These are phyloP conservation scores for Tephrocybe sp. DNA, from an alignment of 768 basidiomycete species.

Conservation along the genomic window DNA sequence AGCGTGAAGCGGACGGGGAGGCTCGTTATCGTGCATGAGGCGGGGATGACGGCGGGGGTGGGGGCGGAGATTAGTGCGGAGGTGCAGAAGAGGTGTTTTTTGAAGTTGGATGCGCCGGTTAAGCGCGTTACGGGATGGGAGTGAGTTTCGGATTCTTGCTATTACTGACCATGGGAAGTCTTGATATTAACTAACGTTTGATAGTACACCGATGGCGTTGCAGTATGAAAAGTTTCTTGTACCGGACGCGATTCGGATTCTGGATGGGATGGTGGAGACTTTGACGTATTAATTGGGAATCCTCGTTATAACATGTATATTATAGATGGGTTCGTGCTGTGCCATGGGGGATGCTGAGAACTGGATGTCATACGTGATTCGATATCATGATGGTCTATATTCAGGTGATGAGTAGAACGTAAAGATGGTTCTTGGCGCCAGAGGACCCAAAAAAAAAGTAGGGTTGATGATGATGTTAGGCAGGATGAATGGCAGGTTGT, in stretches of 20 bases:
- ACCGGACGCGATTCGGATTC: constrained; percentile 79
- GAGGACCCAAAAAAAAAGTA: too few species aligned
- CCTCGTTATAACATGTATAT: not conserved
- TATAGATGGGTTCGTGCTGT: too few species aligned
- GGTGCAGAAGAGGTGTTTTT: constrained; percentile 84
- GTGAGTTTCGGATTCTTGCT: too few species aligned
- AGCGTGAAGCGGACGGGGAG: constrained; percentile 85
- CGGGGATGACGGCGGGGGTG: constrained; percentile 82
- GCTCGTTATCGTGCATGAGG: constrained; percentile 90
- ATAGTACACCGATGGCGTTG: constrained; percentile 77
- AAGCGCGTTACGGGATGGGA: constrained; percentile 91
- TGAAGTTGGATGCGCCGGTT: constrained; percentile 86
- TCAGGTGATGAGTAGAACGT: too few species aligned
- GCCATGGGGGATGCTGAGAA: too few species aligned
- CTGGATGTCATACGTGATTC: too few species aligned
- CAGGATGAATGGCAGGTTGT: not conserved
- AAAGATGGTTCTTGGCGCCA: too few species aligned
- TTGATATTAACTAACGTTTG: not conserved
- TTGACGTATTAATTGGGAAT: constrained; percentile 50
- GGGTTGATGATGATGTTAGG: too few species aligned
- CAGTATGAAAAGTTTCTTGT: constrained; percentile 92
- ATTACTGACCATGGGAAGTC: not conserved
- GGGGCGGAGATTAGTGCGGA: constrained; percentile 92
- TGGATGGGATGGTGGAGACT: constrained; percentile 85
- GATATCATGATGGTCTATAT: too few species aligned